phyloP scores from a whole-genome alignment of 495 filamentous ascomycete genomes.

The Aspergillus funiculosus region DNA sequence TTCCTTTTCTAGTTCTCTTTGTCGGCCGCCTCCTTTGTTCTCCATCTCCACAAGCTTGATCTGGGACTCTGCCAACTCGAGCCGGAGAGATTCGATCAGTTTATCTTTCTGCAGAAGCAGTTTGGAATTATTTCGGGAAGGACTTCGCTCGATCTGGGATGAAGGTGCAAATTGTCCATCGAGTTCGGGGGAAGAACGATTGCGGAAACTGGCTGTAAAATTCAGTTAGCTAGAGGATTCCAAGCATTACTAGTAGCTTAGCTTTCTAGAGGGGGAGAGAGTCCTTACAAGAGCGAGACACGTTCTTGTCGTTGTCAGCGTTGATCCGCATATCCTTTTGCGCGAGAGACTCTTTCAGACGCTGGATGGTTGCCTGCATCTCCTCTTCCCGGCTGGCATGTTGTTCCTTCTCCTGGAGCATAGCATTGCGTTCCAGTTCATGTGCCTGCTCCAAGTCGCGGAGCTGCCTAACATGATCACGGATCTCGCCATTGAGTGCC shows the following conservation, averaged over 20 bases:
- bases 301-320: conserved; percentile 56
- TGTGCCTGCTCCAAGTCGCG: conserved; percentile 86
- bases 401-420: conserved; percentile 88
- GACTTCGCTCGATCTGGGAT: conserved; percentile 68
- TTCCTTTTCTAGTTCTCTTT: conserved; percentile 81
- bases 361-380: conserved; percentile 78
- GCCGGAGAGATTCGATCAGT: conserved; percentile 81
- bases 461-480: conserved; percentile 69
- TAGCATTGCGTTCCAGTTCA: conserved; percentile 79
- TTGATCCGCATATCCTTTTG: conserved; percentile 58
- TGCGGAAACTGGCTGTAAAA: conserved; percentile 51
- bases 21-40: conserved; percentile 76
- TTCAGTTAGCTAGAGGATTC: conserved; percentile 20
- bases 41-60: conserved; percentile 94
- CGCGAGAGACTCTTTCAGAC: conserved; percentile 79
- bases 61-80: conserved; percentile 90
- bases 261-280: neutral
- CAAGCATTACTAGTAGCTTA: no score
- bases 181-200: conserved; percentile 38
- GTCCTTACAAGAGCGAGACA: conserved; percentile 66
- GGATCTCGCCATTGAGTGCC: conserved; percentile 68
- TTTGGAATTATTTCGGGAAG: conserved; percentile 80
- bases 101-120: conserved; percentile 91
- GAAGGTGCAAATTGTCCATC: conserved; percentile 87
- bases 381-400: conserved; percentile 78